Evolutionary conservation across 1,284 basidiomycete species (phyloP), one percentile per base, ranked within the genome.

Genomic region (Coniferiporia sulphurascens): DNA sequence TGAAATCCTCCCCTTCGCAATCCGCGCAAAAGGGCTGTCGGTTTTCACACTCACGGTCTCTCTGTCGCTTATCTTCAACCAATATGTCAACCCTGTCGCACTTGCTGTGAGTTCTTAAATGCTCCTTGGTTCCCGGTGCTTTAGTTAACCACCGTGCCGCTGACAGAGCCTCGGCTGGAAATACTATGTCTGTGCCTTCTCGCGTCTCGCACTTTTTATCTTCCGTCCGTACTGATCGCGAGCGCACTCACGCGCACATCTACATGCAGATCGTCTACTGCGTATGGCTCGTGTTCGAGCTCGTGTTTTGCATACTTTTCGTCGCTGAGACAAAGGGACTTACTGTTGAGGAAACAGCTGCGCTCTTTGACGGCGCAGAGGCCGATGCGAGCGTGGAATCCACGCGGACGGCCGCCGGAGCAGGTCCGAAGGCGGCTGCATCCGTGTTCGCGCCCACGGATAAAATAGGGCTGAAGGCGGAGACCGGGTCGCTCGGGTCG

Each of bases 1-100:
- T 56, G 87, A 90, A 69, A 89, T 89, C 71, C 71, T 89, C 36
- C 87, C 87, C 3, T 89, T 76, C 74, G 70, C 74, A 27, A 75
- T 91, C 55, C 87, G 89, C 68, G 87, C 90, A 54, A 91, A 91
- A 76, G 89, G 89, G 58, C 82, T 91, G 75, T 87, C 80, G 65
- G 69, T 90, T 52, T 86, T 87, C 75, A 84, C 80, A 73, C 83
- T 88, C 64, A 73, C 78, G 60, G 79, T 87, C 66, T 85, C 84
- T n/a, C 59, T 83, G 35, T 80, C 86, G 0, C 80, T 88, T 62
- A 84, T 86, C 64, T 89, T 91, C 76, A 91, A 91, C 71, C 87
- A 91, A 71, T 91, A 89, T 67, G 82, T 86, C 69, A 91, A 91
- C 74, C 89, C 89, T 13, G 80, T 91, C 65, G 87, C 86, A 8